These are phyloP conservation scores for Leptographium flavum DNA, from an alignment of 2,329 filamentous ascomycete genomes.

Conservation along the genomic window DNA sequence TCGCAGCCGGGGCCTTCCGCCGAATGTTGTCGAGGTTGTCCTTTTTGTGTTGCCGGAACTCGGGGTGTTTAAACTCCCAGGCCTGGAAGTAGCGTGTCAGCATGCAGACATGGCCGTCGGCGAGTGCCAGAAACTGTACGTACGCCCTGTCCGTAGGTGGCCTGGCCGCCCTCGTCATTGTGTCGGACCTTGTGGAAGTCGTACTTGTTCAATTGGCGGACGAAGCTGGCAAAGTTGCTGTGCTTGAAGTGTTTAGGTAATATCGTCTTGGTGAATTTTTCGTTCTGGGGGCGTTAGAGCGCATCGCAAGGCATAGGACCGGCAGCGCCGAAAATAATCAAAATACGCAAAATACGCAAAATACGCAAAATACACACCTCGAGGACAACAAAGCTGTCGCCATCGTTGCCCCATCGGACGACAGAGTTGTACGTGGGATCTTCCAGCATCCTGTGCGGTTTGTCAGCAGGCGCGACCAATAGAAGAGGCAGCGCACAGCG, in stretches of 20 bases:
- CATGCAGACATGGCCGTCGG: not conserved
- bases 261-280: conserved; percentile 95
- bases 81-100: conserved; percentile 32
- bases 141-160: conserved; percentile 70
- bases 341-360: not conserved
- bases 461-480: not conserved
- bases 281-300: conserved; percentile 48
- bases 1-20: conserved; percentile 81
- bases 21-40: conserved; percentile 94
- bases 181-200: conserved; percentile 97
- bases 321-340: too few relatives aligned
- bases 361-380: conserved; percentile 50
- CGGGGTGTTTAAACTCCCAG: conserved; percentile 96
- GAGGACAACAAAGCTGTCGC: conserved; percentile 90
- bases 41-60: conserved; percentile 91
- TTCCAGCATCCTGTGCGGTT: conserved; percentile 68
- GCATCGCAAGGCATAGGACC: conserved; percentile 10
- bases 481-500: not conserved
- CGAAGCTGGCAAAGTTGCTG: conserved; percentile 95
- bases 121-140: conserved; percentile 13
- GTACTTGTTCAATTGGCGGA: conserved; percentile 91
- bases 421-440: conserved; percentile 85
- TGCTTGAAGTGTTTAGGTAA: conserved; percentile 98
- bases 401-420: conserved; percentile 88
- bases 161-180: conserved; percentile 72